A percentile compares a stretch with the other conserved stretches of the same genome.
These are phyloP conservation scores for Symmetrospora coprosmae DNA, from an alignment of 768 basidiomycete genomes.

Conservation along the genomic window DNA sequence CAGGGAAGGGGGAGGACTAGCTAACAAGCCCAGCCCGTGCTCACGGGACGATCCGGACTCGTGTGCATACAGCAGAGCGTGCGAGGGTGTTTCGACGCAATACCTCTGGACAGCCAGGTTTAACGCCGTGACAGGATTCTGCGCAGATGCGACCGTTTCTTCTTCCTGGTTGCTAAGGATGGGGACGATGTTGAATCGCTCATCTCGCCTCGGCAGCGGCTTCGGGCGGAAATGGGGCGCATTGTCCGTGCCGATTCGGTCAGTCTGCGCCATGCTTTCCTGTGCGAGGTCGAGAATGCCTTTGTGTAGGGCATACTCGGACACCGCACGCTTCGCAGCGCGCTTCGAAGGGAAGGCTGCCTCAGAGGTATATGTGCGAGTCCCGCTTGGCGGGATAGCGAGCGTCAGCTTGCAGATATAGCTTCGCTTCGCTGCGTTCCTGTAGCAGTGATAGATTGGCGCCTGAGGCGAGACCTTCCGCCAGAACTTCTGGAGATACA, in stretches of 20 bases:
- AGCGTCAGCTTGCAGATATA: conserved; percentile 1
- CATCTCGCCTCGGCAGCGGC: neutral
- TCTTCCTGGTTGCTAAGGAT: neutral
- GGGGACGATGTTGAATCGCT: neutral
- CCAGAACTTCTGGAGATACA: conserved; percentile 17
- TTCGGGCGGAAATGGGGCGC: neutral
- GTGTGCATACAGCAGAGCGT: neutral
- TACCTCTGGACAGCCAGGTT: conserved; percentile 18
- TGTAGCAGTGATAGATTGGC: neutral
- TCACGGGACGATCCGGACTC: neutral
- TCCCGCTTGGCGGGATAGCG: neutral
- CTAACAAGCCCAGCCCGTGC: too few species aligned
- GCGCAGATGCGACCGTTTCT: neutral
- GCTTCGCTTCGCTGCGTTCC: neutral
- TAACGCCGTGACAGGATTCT: conserved; percentile 1
- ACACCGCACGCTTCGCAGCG: neutral
- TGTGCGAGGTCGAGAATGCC: neutral
- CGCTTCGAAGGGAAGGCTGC: neutral
- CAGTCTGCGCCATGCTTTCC: neutral
- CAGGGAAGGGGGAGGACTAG: too few species aligned
- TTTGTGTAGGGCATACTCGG: neutral
- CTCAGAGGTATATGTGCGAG: neutral
- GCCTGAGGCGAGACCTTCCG: conserved; percentile 6
- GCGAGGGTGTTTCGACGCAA: conserved; percentile 6
- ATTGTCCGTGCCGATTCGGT: neutral